A percentile compares a stretch with the other conserved stretches of the same genome.
Evolutionary conservation across 2,329 filamentous ascomycete species (phyloP).

Genomic region (Pseudogymnoascus sp.): DNA sequence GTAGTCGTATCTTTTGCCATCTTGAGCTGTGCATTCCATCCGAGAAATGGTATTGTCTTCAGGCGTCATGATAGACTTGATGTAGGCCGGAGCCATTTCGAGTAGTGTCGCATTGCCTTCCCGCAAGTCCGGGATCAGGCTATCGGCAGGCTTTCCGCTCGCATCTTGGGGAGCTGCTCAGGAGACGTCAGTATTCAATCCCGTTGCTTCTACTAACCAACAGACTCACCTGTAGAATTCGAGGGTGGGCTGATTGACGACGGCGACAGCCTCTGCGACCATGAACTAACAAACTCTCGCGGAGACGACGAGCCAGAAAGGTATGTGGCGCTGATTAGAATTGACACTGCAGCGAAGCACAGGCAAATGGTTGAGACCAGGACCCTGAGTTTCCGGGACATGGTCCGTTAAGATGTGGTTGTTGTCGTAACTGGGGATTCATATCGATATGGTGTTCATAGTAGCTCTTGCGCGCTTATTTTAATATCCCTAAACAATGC

Average conservation of each 20-base stretch:
- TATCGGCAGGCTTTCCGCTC: not conserved
- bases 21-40: not conserved
- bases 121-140: too few species aligned
- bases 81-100: not conserved
- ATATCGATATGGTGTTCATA: not conserved
- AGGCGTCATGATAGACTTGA: not conserved
- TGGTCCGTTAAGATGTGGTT: not conserved
- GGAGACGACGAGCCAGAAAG: not conserved
- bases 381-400: not conserved
- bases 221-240: not conserved
- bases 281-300: not conserved
- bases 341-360: not conserved
- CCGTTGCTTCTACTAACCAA: not conserved
- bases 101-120: not conserved
- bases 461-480: not conserved
- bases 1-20: slow-evolving; percentile 5
- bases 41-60: slow-evolving; percentile 1
- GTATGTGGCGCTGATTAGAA: not conserved
- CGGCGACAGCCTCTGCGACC: not conserved
- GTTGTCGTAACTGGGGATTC: not conserved
- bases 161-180: not conserved
- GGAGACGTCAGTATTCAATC: not conserved
- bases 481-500: not conserved
- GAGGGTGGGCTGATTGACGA: not conserved
- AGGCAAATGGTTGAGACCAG: not conserved